Evolutionary conservation across 2,329 filamentous ascomycete genomes (phyloP).

Genomic region (Fusarium staphyleae): DNA sequence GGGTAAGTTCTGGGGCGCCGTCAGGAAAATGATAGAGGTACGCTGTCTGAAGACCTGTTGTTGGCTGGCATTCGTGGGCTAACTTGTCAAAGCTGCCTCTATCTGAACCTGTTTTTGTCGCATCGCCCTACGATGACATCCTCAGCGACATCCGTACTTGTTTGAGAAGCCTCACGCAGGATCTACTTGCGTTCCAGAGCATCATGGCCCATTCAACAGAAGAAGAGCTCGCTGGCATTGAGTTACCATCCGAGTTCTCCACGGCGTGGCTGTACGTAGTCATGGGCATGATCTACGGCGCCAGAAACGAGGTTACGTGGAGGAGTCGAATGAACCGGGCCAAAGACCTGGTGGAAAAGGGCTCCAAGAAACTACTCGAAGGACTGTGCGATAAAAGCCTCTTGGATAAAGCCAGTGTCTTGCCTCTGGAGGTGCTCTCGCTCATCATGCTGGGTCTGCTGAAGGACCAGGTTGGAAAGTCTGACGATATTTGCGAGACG

Average conservation of each 20-base stretch:
- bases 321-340: constrained; percentile 43
- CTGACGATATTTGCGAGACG: constrained; percentile 50
- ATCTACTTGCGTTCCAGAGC: constrained; percentile 42
- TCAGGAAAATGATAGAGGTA: constrained; percentile 43
- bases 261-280: constrained; percentile 53
- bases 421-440: constrained; percentile 53
- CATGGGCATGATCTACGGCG: constrained; percentile 46
- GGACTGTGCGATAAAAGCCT: constrained; percentile 44
- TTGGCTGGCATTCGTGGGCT: constrained; percentile 1
- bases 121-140: constrained; percentile 8
- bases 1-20: constrained; percentile 55
- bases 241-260: constrained; percentile 48
- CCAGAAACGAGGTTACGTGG: constrained; percentile 36
- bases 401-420: constrained; percentile 47
- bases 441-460: constrained; percentile 50
- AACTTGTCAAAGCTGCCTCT: constrained; percentile 20
- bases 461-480: constrained; percentile 48
- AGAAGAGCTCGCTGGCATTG: constrained; percentile 41
- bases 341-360: constrained; percentile 43
- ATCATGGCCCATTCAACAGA: constrained; percentile 40
- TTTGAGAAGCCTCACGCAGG: constrained; percentile 36
- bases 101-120: neutral
- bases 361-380: constrained; percentile 49
- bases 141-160: constrained; percentile 24
- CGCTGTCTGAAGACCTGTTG: constrained; percentile 2